A percentile compares a stretch with the other conserved stretches of the same genome.
phyloP scores from a whole-genome alignment of 2,329 filamentous ascomycete genomes.

The Trichophyton simii region DNA sequence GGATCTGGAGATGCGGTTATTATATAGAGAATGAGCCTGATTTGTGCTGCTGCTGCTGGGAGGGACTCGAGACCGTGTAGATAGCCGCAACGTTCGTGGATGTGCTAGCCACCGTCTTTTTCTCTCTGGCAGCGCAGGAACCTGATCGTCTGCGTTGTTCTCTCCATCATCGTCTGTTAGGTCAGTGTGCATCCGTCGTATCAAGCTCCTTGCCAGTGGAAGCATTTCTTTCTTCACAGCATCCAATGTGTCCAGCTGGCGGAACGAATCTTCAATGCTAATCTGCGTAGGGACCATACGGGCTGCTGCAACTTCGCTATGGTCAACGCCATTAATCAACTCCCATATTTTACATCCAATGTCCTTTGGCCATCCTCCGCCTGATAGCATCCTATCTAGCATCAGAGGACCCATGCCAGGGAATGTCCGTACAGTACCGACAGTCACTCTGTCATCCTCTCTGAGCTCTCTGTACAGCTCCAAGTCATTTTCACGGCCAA shows the following conservation, averaged over 20 bases:
- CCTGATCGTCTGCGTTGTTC: not conserved
- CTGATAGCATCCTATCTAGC: slow-evolving; percentile 57
- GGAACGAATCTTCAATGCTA: slow-evolving; percentile 88
- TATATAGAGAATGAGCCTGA: slow-evolving; percentile 36
- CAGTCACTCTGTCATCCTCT: slow-evolving; percentile 47
- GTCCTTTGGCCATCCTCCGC: slow-evolving; percentile 57
- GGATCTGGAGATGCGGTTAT: slow-evolving; percentile 64
- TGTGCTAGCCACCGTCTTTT: slow-evolving; percentile 58
- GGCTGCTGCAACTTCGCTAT: slow-evolving; percentile 57
- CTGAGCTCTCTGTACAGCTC: slow-evolving; percentile 23
- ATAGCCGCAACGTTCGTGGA: slow-evolving; percentile 69
- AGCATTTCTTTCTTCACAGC: slow-evolving; percentile 56
- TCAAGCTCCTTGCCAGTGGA: slow-evolving; percentile 55
- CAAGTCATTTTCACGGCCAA: slow-evolving; percentile 30
- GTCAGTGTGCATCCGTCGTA: slow-evolving; percentile 68
- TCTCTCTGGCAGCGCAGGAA: not conserved
- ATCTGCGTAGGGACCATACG: slow-evolving; percentile 70
- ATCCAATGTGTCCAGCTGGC: slow-evolving; percentile 51
- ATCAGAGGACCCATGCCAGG: slow-evolving; percentile 50
- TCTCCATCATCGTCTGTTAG: slow-evolving; percentile 39
- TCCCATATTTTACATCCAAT: slow-evolving; percentile 63
- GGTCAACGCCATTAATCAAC: slow-evolving; percentile 69
- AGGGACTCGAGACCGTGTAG: slow-evolving; percentile 53
- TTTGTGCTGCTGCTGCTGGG: slow-evolving; percentile 41
- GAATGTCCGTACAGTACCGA: slow-evolving; percentile 51